These are phyloP conservation scores for Fusarium transvaalense DNA, from an alignment of 2,329 filamentous ascomycete genomes.

Conservation along the genomic window DNA sequence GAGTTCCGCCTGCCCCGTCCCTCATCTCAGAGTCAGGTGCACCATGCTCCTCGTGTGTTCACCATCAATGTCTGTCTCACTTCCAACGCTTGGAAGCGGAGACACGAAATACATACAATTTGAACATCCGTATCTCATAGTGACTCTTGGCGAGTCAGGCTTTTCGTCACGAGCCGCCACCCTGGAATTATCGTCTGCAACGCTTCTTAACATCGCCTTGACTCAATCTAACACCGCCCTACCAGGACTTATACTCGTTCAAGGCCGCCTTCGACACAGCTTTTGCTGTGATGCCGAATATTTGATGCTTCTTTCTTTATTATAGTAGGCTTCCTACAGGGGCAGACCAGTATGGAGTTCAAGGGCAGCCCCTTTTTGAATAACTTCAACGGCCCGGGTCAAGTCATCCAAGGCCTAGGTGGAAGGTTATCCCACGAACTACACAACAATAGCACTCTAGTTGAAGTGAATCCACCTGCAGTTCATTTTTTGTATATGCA, in stretches of 20 bases:
- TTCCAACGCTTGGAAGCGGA: constrained; percentile 11
- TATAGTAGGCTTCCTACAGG: not conserved
- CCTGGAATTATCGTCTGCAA: constrained; percentile 34
- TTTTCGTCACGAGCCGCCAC: constrained; percentile 36
- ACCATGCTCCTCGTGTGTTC: constrained; percentile 16
- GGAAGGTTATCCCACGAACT: not conserved
- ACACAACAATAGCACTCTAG: not conserved
- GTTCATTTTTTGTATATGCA: not conserved
- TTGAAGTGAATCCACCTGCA: not conserved
- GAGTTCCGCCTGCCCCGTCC: constrained; percentile 20
- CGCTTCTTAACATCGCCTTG: constrained; percentile 30
- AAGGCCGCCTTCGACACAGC: not conserved
- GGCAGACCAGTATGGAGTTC: not conserved
- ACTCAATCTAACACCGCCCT: constrained; percentile 25
- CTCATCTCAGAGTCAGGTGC: constrained; percentile 10
- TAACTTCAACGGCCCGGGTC: not conserved
- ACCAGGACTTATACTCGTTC: constrained; percentile 11
- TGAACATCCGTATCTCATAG: constrained; percentile 11
- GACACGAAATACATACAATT: not conserved
- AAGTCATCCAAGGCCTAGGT: too few species aligned
- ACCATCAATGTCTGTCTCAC: constrained; percentile 18
- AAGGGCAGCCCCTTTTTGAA: not conserved
- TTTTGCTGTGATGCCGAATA: not conserved
- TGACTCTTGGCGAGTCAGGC: constrained; percentile 18
- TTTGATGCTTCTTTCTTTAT: too few species aligned